These are phyloP conservation scores for Tripterygium wilfordii DNA, from an alignment of 177 flowering plant genomes.

Conservation along the genomic window DNA sequence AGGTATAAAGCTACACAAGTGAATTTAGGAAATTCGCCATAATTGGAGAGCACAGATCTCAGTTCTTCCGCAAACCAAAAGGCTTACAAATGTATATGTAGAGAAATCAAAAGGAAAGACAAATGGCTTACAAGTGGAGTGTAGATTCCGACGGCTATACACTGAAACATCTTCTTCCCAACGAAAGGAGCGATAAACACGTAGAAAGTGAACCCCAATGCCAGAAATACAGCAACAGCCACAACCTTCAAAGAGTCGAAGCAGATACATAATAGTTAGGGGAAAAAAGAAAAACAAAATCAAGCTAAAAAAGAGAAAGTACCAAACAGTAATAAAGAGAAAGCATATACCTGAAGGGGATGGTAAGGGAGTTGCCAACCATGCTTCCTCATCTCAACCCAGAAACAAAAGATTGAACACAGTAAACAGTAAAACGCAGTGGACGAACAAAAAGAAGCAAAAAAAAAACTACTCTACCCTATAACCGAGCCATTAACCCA, in stretches of 20 bases:
- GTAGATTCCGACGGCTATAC: constrained; percentile 76
- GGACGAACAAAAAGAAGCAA: too few species aligned
- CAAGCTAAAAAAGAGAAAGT: not conserved
- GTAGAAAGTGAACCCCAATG: constrained; percentile 98
- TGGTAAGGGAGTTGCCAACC: constrained; percentile 95
- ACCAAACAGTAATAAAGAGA: not conserved
- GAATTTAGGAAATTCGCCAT: too few species aligned
- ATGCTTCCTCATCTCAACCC: constrained; percentile 86
- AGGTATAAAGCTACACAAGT: too few species aligned
- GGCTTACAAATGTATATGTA: too few species aligned
- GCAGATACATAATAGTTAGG: too few species aligned
- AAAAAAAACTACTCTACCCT: too few species aligned
- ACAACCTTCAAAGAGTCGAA: too few species aligned
- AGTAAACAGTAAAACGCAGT: too few species aligned
- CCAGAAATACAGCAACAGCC: constrained; percentile 94
- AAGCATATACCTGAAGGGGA: constrained; percentile 85
- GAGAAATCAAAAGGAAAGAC: not conserved
- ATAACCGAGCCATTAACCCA: too few species aligned
- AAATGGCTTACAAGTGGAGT: constrained; percentile 84
- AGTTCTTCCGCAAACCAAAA: constrained; percentile 10
- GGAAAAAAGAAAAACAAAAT: not conserved
- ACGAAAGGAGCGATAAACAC: constrained; percentile 98
- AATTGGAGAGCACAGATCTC: constrained; percentile 40
- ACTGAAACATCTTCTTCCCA: constrained; percentile 81
- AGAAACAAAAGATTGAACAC: too few species aligned